Conservation (phyloP, 768 basidiomycete genomes). For the Lanmaoa rubissima region DNA sequence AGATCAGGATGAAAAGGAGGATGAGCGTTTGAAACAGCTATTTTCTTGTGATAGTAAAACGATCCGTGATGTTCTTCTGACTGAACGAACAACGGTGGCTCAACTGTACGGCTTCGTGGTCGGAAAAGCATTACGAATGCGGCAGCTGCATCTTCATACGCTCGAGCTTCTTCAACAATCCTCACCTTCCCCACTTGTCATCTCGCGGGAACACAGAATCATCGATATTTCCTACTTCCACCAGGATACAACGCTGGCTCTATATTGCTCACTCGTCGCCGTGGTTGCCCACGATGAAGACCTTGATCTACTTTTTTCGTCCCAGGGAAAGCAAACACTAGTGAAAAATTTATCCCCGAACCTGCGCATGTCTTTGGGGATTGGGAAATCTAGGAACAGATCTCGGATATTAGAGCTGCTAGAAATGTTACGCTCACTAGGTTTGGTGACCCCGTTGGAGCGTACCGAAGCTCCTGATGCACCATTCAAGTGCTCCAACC, state of each 20-base stretch:
- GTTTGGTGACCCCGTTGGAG: slow-evolving; percentile 58
- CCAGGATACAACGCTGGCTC: slow-evolving; percentile 60
- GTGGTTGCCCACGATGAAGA: slow-evolving; percentile 55
- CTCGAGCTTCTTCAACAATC: slow-evolving; percentile 46
- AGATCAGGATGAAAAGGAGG: slow-evolving; percentile 39
- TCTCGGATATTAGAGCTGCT: slow-evolving; percentile 62
- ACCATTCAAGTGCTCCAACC: slow-evolving; percentile 44
- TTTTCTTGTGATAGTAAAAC: slow-evolving; percentile 52
- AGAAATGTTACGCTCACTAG: slow-evolving; percentile 53
- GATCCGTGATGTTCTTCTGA: slow-evolving; percentile 61
- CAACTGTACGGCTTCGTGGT: slow-evolving; percentile 75
- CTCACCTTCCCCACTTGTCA: slow-evolving; percentile 41
- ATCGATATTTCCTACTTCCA: slow-evolving; percentile 59
- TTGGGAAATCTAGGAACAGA: slow-evolving; percentile 57
- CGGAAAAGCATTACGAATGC: slow-evolving; percentile 63
- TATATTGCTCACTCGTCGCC: slow-evolving; percentile 64
- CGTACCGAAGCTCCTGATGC: slow-evolving; percentile 42
- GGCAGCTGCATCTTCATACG: slow-evolving; percentile 58
- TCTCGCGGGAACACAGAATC: slow-evolving; percentile 55
- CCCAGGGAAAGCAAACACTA: slow-evolving; percentile 45
- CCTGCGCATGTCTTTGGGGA: slow-evolving; percentile 51
- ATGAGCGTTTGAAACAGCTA: slow-evolving; percentile 51
- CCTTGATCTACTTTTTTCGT: slow-evolving; percentile 51
- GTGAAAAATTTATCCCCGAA: slow-evolving; percentile 53
- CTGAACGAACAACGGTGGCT: slow-evolving; percentile 65